Conservation (phyloP, 345 rosid genomes). For the Populus euphratica region DNA sequence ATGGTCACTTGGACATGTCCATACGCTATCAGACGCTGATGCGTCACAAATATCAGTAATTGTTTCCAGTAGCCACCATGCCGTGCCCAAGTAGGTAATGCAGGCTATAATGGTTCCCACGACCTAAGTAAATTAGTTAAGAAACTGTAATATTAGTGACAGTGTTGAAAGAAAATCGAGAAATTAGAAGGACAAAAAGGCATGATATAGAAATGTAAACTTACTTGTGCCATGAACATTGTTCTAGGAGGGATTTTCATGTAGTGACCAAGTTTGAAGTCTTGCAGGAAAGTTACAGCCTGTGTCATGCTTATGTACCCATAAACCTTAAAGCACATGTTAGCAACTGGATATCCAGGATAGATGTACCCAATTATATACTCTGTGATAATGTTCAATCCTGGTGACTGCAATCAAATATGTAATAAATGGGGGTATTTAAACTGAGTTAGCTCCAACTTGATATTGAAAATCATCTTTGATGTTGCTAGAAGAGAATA, state of each 20-base stretch:
- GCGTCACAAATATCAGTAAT: slow-evolving; percentile 74
- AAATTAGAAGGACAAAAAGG: neutral
- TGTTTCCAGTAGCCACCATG: slow-evolving; percentile 98
- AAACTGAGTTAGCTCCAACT: neutral
- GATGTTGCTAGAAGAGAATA: neutral
- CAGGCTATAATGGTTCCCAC: slow-evolving; percentile 88
- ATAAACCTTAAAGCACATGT: slow-evolving; percentile 96
- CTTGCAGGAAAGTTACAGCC: slow-evolving; percentile 83
- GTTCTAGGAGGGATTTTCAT: slow-evolving; percentile 96
- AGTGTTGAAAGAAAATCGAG: neutral
- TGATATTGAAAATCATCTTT: neutral
- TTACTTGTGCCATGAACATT: slow-evolving; percentile 99
- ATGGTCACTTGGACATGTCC: slow-evolving; percentile 88
- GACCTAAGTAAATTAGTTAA: slow-evolving; percentile 34
- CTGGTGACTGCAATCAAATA: slow-evolving; percentile 60
- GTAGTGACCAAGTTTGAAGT: slow-evolving; percentile 96
- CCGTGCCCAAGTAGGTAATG: slow-evolving; percentile 68
- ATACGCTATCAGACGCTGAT: slow-evolving; percentile 55
- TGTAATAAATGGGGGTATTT: neutral
- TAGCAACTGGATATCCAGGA: slow-evolving; percentile 95
- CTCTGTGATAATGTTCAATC: slow-evolving; percentile 84
- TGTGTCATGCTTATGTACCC: slow-evolving; percentile 95
- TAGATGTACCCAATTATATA: slow-evolving; percentile 91
- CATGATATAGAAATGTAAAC: neutral
- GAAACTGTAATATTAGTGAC: neutral